Evolutionary conservation across 164 flowering plant species (phyloP).

Genomic region (Berberis vulgaris): DNA sequence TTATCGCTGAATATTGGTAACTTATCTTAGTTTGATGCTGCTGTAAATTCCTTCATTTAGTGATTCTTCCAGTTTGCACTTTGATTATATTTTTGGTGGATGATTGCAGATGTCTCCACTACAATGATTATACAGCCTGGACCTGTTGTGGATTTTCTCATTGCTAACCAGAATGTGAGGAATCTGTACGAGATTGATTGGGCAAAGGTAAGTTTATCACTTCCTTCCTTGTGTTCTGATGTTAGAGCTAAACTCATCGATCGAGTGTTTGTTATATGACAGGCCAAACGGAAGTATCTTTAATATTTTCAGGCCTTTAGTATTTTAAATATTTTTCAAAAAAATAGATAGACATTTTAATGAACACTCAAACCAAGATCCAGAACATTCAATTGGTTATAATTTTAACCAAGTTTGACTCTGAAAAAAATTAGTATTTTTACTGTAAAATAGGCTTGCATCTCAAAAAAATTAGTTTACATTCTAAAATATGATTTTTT

Average conservation of each 20-base stretch:
- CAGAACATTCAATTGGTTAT: too few species aligned
- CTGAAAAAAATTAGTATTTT: too few species aligned
- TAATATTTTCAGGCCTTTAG: too few species aligned
- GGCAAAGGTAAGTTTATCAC: constrained; percentile 47
- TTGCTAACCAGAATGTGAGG: constrained; percentile 65
- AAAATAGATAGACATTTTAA: too few species aligned
- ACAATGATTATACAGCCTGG: constrained; percentile 91
- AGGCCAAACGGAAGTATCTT: constrained; percentile 43
- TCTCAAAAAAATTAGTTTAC: too few species aligned
- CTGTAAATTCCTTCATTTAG: neutral
- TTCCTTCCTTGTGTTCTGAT: neutral
- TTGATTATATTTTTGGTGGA: constrained; percentile 1
- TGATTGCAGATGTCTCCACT: constrained; percentile 69
- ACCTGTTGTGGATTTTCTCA: constrained; percentile 69
- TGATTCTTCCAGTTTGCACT: neutral
- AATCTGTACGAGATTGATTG: constrained; percentile 62
- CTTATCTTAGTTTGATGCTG: neutral
- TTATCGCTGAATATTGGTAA: constrained; percentile 77
- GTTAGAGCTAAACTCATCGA: neutral
- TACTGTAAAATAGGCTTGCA: too few species aligned
- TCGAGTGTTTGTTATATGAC: constrained; percentile 1
- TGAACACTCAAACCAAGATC: neutral
- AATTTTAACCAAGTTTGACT: too few species aligned
- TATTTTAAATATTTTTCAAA: too few species aligned
- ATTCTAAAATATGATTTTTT: too few species aligned